Conservation (phyloP, 805 yeast genomes). For the Lachancea cidri region DNA sequence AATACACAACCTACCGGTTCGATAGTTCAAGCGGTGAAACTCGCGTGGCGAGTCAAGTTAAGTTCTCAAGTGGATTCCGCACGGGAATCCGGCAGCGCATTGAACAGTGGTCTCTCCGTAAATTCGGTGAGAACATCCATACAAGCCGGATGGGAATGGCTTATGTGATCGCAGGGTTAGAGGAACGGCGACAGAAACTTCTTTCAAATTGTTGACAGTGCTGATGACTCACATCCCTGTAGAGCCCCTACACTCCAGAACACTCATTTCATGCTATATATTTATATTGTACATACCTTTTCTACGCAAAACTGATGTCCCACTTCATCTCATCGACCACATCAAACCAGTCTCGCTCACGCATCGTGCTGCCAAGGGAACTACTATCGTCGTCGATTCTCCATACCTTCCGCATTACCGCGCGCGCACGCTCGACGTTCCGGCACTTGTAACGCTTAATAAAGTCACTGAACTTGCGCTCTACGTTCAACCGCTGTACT, state of each 20-base stretch:
- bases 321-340: constrained; percentile 63
- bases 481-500: constrained; percentile 50
- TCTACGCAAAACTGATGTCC: constrained; percentile 69
- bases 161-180: constrained; percentile 66
- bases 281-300: not conserved
- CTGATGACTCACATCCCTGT: no score
- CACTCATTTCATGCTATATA: not conserved
- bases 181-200: no score
- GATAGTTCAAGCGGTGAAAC: constrained; percentile 35
- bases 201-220: no score
- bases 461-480: constrained; percentile 47
- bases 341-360: constrained; percentile 55
- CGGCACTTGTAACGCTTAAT: constrained; percentile 63
- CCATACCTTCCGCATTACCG: constrained; percentile 39
- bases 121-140: constrained; percentile 61
- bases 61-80: constrained; percentile 65
- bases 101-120: constrained; percentile 74
- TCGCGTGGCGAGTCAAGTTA: constrained; percentile 53
- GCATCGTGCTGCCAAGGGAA: constrained; percentile 4
- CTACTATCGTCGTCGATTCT: constrained; percentile 29
- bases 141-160: constrained; percentile 69
- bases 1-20: constrained; percentile 52
- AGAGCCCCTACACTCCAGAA: not conserved
- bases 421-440: constrained; percentile 45
- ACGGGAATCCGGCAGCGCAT: constrained; percentile 57